Base-by-base conservation (phyloP, 2,329 filamentous ascomycete species). In the Aspergillus quadrilineatus region DNA sequence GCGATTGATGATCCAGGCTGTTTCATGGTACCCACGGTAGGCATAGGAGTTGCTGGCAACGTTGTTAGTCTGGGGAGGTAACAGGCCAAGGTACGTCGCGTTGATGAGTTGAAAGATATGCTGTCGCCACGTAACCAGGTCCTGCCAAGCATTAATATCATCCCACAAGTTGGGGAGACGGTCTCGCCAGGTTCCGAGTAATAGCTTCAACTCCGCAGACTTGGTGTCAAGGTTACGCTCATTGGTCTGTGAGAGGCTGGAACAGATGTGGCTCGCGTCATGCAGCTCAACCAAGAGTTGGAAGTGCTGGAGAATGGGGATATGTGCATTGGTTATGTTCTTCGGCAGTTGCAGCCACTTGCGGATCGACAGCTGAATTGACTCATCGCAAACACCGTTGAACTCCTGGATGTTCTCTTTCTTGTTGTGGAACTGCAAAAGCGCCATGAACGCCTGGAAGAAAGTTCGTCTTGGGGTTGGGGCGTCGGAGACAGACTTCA, bases 81-180 rank as follows among this genome's bases (percentile, higher is more conserved):
- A 79, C 45, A 99, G 82, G 53, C 86, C 85, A 9, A 99, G 83
- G 69, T 99, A 99, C 0, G 92, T 96, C 48, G 85, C 86, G 72
- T 99, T 99, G 77, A 99, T 97, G 26, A 99, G 83, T 56, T 92
- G 89, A 79, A 99, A 99, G 59, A 99, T 97, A 74, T 99, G 94
- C 72, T 99, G 95, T 64, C 94, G 87, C 94, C 94, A 99, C 1
- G 94, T 99, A n/a, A 99, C 94, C 41, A 99, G 80, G 70, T 99
- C 95, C 73, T 99, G 94, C 94, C 94, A 99, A 39, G 94, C 91
- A 62, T 95, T 96, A 73, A 99, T 99, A 72, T 99, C 94, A 72
- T 99, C 94, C 94, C 94, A 99, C 3, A 96, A 89, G 69, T 99
- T 99, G 1, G 94, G 94, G 51, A 99, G 79, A 48, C 94, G 85